Conservation (phyloP, 1,139 yeast species). For the Hyphopichia pseudoburtonii region DNA sequence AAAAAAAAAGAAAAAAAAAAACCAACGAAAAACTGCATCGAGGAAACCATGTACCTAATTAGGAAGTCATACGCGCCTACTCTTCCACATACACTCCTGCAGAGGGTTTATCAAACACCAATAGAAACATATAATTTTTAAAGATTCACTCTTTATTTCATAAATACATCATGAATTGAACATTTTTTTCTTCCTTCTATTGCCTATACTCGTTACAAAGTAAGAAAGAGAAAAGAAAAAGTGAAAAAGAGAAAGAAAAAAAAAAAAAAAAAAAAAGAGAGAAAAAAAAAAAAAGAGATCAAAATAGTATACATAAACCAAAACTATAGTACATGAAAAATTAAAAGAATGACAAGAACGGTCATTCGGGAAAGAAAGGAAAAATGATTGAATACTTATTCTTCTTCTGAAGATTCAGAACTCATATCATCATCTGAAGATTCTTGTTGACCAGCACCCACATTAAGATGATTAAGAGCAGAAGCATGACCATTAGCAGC, state of each 20-base stretch:
- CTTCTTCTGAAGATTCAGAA: constrained; percentile 69
- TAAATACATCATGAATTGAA: too few species aligned
- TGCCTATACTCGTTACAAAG: neutral
- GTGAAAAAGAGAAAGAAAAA: neutral
- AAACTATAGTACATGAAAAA: neutral
- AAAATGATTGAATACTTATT: constrained; percentile 25
- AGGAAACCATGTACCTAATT: neutral
- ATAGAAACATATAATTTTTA: too few species aligned
- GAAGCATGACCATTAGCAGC: constrained; percentile 5
- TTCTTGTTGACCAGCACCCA: constrained; percentile 33
- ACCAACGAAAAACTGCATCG: too few species aligned
- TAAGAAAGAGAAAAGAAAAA: neutral
- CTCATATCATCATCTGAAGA: constrained; percentile 50
- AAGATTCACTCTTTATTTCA: too few species aligned
- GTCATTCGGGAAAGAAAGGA: neutral
- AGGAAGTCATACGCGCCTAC: constrained; percentile 1
- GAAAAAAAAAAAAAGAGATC: neutral
- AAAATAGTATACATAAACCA: neutral
- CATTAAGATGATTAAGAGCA: constrained; percentile 25
- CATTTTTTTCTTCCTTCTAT: too few species aligned
- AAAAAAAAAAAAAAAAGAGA: neutral
- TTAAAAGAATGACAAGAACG: neutral
- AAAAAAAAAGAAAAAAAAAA: neutral
- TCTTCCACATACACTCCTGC: too few species aligned
- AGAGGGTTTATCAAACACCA: too few species aligned